These are phyloP conservation scores for Suillus sp. DNA, from an alignment of 768 basidiomycete genomes.

Conservation along the genomic window DNA sequence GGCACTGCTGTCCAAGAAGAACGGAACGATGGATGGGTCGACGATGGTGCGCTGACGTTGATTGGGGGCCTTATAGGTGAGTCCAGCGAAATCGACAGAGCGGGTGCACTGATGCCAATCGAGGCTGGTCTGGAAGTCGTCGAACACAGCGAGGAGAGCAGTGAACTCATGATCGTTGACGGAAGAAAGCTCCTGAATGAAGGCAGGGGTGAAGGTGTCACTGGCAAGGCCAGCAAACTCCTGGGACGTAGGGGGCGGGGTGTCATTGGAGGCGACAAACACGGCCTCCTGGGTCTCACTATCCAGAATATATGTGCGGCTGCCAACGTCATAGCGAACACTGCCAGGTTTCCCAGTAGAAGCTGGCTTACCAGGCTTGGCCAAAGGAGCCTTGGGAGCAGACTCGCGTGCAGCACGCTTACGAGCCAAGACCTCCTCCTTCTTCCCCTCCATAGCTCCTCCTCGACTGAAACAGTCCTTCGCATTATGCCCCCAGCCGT, in stretches of 20 bases:
- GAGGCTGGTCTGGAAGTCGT: no score
- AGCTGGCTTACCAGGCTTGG: neutral
- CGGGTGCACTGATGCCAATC: no score
- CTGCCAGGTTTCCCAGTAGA: neutral
- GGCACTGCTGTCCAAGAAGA: no score
- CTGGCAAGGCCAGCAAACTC: constrained; percentile 7
- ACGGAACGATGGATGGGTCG: no score
- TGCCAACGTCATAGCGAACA: no score
- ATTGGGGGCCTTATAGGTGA: no score
- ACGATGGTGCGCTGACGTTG: no score
- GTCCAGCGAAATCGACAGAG: no score
- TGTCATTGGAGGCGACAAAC: neutral
- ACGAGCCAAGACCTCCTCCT: neutral
- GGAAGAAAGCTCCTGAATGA: neutral
- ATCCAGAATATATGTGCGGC: neutral
- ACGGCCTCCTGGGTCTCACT: neutral
- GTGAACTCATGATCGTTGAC: no score
- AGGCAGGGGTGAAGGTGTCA: neutral
- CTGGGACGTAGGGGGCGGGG: neutral
- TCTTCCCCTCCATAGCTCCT: constrained; percentile 4
- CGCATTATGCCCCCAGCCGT: neutral
- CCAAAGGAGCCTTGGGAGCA: neutral
- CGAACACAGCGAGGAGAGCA: no score
- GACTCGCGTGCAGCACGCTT: neutral
- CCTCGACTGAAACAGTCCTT: neutral